Percentiles rank a stretch among this genome's conserved stretches.
phyloP scores from a whole-genome alignment of 106 monocot species.

The Phalaenopsis aphrodite region DNA sequence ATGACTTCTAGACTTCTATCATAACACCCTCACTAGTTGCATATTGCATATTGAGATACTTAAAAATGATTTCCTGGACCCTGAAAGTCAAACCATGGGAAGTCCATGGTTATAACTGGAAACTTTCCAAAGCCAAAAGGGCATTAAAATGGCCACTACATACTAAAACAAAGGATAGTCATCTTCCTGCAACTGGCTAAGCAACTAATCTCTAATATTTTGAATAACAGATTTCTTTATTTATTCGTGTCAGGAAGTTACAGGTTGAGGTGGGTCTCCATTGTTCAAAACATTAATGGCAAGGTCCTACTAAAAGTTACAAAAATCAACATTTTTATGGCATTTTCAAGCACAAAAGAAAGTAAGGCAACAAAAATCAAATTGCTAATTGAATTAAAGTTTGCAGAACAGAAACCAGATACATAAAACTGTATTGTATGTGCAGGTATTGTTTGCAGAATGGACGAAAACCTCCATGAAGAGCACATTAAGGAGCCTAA shows the following conservation, averaged over 20 bases:
- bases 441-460: constrained; percentile 43
- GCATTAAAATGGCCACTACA: background rate
- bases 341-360: constrained; percentile 38
- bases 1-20: background rate
- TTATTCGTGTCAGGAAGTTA: constrained; percentile 36
- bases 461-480: constrained; percentile 16
- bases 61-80: no score
- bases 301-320: constrained; percentile 47
- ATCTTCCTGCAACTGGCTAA: background rate
- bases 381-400: background rate
- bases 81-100: no score
- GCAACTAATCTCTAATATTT: background rate
- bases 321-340: constrained; percentile 31
- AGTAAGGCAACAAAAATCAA: constrained; percentile 35
- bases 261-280: constrained; percentile 38
- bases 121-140: background rate
- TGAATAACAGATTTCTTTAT: background rate
- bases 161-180: background rate
- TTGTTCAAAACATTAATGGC: constrained; percentile 28
- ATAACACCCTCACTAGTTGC: background rate
- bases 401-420: background rate
- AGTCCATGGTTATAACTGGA: no score
- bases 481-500: constrained; percentile 17
- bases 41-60: background rate
- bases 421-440: background rate